These are phyloP conservation scores for Mucuna pruriens DNA, from an alignment of 306 rosid genomes.

Conservation along the genomic window DNA sequence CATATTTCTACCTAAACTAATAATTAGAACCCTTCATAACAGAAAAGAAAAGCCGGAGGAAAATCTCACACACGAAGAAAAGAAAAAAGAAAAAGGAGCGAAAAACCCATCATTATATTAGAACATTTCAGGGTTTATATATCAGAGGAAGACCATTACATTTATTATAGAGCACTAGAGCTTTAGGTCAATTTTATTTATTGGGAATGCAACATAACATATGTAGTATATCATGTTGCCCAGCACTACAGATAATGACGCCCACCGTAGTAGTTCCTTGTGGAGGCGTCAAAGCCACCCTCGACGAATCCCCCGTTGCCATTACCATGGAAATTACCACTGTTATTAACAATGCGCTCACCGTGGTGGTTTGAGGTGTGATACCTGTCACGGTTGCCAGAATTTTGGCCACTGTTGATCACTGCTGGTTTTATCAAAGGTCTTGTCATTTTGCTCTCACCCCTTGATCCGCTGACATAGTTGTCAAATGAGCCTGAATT, in stretches of 20 bases:
- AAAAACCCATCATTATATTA: no score
- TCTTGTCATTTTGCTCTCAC: no score
- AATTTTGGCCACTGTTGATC: not conserved
- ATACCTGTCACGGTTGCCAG: not conserved
- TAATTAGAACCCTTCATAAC: no score
- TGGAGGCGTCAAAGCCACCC: conserved; percentile 7
- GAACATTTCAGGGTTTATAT: not conserved
- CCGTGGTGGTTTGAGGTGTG: not conserved
- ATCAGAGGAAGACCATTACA: not conserved
- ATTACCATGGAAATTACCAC: not conserved
- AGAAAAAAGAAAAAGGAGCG: no score
- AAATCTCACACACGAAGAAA: no score
- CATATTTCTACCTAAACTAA: no score
- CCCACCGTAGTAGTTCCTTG: not conserved
- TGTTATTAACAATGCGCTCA: not conserved
- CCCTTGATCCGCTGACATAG: no score
- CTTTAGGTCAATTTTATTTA: not conserved
- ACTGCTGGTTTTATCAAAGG: no score
- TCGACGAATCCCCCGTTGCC: conserved; percentile 6
- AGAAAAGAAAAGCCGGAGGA: no score
- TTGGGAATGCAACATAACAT: not conserved
- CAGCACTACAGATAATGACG: not conserved
- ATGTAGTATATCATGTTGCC: not conserved
- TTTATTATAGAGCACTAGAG: not conserved
- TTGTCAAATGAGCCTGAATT: no score